phyloP scores from a whole-genome alignment of 345 rosid genomes.

The Euphorbia tirucalli region DNA sequence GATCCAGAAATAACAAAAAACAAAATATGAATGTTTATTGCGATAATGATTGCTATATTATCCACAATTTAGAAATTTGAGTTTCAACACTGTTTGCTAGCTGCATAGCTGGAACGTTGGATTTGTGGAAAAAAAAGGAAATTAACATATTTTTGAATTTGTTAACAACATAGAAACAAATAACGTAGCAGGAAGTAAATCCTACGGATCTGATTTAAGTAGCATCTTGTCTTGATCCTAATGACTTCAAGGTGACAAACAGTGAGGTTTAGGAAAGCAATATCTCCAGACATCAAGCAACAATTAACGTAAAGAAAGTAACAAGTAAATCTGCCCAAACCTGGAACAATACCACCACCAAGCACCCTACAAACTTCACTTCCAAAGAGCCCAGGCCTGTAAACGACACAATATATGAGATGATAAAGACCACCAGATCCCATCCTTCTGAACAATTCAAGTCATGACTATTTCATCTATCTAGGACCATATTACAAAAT shows the following conservation, averaged over 20 bases:
- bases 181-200: not conserved
- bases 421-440: not conserved
- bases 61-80: not conserved
- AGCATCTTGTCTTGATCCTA: not conserved
- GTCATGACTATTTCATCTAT: not conserved
- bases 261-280: not conserved
- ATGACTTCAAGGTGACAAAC: not conserved
- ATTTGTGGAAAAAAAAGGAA: not conserved
- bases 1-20: not conserved
- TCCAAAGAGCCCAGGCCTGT: conserved; percentile 76
- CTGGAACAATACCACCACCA: conserved; percentile 98
- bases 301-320: conserved; percentile 12
- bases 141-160: not conserved
- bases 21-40: not conserved
- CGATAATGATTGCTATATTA: not conserved
- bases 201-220: not conserved
- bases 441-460: not conserved
- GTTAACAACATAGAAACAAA: not conserved
- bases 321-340: conserved; percentile 34
- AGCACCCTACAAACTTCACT: conserved; percentile 84
- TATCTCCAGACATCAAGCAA: not conserved
- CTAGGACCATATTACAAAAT: not conserved
- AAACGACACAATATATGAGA: conserved; percentile 19
- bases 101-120: not conserved
- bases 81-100: not conserved